A percentile compares a stretch with the other conserved stretches of the same genome.
phyloP scores from a whole-genome alignment of 768 basidiomycete species.

The Calocybe indica region DNA sequence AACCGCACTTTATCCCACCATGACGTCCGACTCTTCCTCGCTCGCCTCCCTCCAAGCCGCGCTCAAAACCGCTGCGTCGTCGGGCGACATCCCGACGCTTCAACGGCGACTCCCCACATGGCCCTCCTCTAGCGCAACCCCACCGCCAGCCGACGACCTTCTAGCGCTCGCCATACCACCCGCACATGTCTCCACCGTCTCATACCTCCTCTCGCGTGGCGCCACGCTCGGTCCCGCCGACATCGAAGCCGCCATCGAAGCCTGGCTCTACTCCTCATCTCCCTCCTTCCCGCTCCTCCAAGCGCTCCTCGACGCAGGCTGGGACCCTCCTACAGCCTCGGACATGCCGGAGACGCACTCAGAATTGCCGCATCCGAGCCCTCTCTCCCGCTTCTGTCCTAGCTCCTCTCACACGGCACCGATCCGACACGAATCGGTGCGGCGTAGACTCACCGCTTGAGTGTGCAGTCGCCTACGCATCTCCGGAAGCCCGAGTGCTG shows the following conservation, averaged over 20 bases:
- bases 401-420: slow-evolving; percentile 7
- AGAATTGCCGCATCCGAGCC: slow-evolving; percentile 1
- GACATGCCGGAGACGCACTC: slow-evolving; percentile 10
- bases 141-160: no score
- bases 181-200: slow-evolving; percentile 4
- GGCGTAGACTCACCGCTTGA: slow-evolving; percentile 7
- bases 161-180: not conserved
- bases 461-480: slow-evolving; percentile 6
- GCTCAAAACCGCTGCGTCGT: not conserved
- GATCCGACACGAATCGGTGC: slow-evolving; percentile 4
- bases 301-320: slow-evolving; percentile 7
- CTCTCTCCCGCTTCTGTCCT: not conserved
- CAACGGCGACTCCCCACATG: not conserved
- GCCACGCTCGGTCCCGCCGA: slow-evolving; percentile 2
- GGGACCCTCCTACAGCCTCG: slow-evolving; percentile 5
- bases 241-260: slow-evolving; percentile 4
- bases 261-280: not conserved
- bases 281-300: slow-evolving; percentile 4
- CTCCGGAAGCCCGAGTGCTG: not conserved
- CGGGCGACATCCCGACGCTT: not conserved
- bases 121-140: no score
- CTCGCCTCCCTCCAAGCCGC: not conserved
- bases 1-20: no score
- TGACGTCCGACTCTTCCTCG: no score
- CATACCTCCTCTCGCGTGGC: slow-evolving; percentile 6